These are phyloP conservation scores for Hypoxylon sp. DNA, from an alignment of 2,329 filamentous ascomycete species.

Conservation along the genomic window DNA sequence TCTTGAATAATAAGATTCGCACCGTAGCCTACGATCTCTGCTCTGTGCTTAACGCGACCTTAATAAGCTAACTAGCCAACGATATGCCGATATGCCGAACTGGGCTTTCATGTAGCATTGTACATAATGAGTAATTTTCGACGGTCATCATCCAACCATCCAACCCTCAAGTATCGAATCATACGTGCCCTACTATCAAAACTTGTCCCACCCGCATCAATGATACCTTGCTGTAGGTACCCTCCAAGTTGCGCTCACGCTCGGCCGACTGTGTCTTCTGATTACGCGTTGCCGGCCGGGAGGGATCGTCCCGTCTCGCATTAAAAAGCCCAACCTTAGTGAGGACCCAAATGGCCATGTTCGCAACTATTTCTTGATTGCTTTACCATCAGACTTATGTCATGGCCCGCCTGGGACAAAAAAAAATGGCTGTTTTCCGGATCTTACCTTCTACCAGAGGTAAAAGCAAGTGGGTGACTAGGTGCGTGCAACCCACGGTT, in stretches of 20 bases:
- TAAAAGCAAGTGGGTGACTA: constrained; percentile 13
- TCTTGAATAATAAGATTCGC: constrained; percentile 16
- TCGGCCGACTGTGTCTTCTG: constrained; percentile 35
- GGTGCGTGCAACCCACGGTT: constrained; percentile 30
- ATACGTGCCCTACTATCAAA: constrained; percentile 33
- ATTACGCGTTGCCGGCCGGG: constrained; percentile 33
- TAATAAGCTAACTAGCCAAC: constrained; percentile 15
- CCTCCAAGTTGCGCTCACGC: constrained; percentile 10
- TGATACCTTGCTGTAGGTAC: constrained; percentile 30
- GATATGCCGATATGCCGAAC: constrained; percentile 31
- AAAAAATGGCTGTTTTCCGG: constrained; percentile 15
- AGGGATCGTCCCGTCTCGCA: constrained; percentile 15
- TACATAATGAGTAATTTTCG: constrained; percentile 38
- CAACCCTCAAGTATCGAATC: constrained; percentile 29
- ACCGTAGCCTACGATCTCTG: constrained; percentile 25
- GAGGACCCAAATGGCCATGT: constrained; percentile 3
- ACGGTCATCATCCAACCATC: constrained; percentile 37
- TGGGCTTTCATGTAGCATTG: constrained; percentile 20
- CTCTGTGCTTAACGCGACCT: constrained; percentile 9
- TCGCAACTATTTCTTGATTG: constrained; percentile 18
- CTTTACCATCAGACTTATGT: constrained; percentile 36
- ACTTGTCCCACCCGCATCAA: constrained; percentile 26
- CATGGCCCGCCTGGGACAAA: constrained; percentile 25
- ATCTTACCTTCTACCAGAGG: constrained; percentile 21
- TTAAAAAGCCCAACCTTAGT: not conserved